A percentile compares a stretch with the other conserved stretches of the same genome.
Conservation (phyloP, 2,329 filamentous ascomycete genomes). For the Zarea fungicola region DNA sequence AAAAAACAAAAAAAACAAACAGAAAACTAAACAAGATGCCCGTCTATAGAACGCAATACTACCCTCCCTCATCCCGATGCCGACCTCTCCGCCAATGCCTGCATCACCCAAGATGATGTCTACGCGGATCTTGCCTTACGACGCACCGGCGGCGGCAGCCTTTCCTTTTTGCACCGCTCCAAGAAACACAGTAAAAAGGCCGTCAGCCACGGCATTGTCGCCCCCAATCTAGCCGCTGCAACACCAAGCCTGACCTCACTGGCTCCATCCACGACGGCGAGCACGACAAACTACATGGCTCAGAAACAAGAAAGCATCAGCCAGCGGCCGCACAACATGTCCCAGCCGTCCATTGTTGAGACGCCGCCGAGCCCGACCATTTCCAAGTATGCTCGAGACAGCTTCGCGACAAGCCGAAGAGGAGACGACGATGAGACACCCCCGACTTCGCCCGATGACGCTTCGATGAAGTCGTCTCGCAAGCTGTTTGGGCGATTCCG, state of each 20-base stretch:
- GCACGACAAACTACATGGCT: constrained; percentile 19
- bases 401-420: constrained; percentile 24
- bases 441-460: constrained; percentile 31
- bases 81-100: constrained; percentile 50
- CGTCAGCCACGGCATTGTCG: constrained; percentile 42
- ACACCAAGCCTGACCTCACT: constrained; percentile 28
- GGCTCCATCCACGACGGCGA: constrained; percentile 21
- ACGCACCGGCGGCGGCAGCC: constrained; percentile 31
- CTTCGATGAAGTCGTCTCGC: constrained; percentile 22
- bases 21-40: background rate
- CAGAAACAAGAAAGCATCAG: constrained; percentile 11
- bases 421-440: constrained; percentile 29
- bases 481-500: constrained; percentile 20
- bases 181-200: constrained; percentile 40
- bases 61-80: constrained; percentile 59
- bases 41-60: constrained; percentile 52
- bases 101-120: constrained; percentile 51
- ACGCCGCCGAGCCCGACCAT: constrained; percentile 21
- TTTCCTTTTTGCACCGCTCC: constrained; percentile 34
- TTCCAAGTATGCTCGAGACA: constrained; percentile 36
- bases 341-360: constrained; percentile 13
- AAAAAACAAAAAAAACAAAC: background rate
- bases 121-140: constrained; percentile 36
- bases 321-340: constrained; percentile 7
- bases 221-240: constrained; percentile 26